Percentiles rank a stretch among this genome's conserved stretches.
Conservation (phyloP, 495 filamentous ascomycete species). For the Podospora anserina region DNA sequence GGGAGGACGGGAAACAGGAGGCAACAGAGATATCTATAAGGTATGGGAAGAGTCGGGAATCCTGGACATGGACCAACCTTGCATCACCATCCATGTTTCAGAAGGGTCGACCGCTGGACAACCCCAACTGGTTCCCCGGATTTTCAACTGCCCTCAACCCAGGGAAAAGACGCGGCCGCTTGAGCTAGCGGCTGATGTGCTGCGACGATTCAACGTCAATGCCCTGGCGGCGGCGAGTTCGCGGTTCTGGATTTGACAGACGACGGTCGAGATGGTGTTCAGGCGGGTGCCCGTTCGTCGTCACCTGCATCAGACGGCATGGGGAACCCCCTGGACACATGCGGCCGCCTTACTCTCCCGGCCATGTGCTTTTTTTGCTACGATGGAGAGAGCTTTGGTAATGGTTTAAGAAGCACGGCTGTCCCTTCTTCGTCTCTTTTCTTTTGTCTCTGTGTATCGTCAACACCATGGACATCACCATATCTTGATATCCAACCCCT, state of each 20-base stretch:
- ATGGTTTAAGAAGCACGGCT: background rate
- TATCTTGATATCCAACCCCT: background rate
- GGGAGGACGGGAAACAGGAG: background rate
- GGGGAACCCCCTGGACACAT: constrained; percentile 4
- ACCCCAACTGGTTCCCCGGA: background rate
- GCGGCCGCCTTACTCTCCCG: constrained; percentile 6
- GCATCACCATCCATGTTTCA: background rate
- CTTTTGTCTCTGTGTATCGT: background rate
- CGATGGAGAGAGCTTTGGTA: background rate
- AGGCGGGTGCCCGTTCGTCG: constrained; percentile 4
- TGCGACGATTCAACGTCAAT: background rate
- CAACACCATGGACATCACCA: background rate
- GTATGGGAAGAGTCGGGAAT: background rate
- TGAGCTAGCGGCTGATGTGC: background rate
- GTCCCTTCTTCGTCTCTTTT: background rate
- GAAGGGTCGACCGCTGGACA: background rate
- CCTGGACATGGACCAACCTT: background rate
- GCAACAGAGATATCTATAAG: no score
- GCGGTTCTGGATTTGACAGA: background rate
- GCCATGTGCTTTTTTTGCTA: background rate
- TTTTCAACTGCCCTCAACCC: background rate
- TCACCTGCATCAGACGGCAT: constrained; percentile 4
- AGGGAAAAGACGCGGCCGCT: background rate
- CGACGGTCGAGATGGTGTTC: background rate
- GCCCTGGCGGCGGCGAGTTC: background rate